These are phyloP conservation scores for Mentha longifolia DNA, from an alignment of 257 asterid genomes.

Conservation along the genomic window DNA sequence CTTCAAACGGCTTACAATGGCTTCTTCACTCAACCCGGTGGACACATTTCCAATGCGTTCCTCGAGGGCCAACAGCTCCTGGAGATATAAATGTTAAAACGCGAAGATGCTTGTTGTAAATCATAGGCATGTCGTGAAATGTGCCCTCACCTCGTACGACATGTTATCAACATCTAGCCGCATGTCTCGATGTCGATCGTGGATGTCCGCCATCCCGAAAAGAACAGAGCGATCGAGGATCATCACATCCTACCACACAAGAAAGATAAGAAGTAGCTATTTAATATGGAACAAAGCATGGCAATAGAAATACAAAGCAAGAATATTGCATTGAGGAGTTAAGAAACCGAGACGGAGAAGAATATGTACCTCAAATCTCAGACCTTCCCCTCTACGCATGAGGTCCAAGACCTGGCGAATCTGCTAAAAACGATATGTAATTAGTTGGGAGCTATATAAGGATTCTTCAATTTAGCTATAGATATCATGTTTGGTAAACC, in stretches of 20 bases:
- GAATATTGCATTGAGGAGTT: too few species aligned
- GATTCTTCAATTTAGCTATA: slow-evolving; percentile 2
- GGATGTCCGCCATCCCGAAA: slow-evolving; percentile 57
- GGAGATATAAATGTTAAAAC: background rate
- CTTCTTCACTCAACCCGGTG: slow-evolving; percentile 68
- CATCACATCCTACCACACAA: slow-evolving; percentile 51
- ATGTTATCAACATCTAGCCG: slow-evolving; percentile 71
- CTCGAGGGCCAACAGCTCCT: slow-evolving; percentile 73
- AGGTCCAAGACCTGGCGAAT: slow-evolving; percentile 92
- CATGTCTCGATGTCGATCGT: slow-evolving; percentile 66
- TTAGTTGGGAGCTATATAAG: background rate
- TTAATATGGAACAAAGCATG: too few species aligned
- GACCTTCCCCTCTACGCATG: slow-evolving; percentile 92
- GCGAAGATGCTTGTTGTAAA: slow-evolving; percentile 11
- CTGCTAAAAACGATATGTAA: slow-evolving; percentile 47
- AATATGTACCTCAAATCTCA: slow-evolving; percentile 68
- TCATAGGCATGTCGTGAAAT: background rate
- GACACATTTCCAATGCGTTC: slow-evolving; percentile 74
- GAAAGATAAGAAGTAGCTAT: background rate
- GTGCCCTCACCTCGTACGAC: slow-evolving; percentile 64
- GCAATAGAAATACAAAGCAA: too few species aligned
- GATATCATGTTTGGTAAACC: slow-evolving; percentile 10
- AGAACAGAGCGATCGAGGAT: slow-evolving; percentile 56
- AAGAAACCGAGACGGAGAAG: too few species aligned
- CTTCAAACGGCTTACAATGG: slow-evolving; percentile 51